Percentiles rank a stretch among this genome's conserved stretches.
phyloP scores from a whole-genome alignment of 345 rosid species.

The Dovyalis caffra region DNA sequence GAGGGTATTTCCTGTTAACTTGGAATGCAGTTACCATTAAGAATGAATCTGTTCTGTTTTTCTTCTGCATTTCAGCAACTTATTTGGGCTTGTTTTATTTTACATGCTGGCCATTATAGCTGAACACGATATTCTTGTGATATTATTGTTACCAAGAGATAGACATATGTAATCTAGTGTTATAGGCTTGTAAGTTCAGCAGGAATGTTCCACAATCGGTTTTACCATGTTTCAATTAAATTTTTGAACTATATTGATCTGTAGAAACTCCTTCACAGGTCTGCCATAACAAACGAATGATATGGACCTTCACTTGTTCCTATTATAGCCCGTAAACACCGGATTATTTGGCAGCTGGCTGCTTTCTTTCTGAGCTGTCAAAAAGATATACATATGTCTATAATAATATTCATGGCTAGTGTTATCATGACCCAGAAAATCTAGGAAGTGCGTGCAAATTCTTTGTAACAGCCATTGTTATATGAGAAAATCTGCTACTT shows the following conservation, averaged over 20 bases:
- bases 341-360: not conserved
- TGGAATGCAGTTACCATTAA: not conserved
- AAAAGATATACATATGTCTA: not conserved
- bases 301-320: not conserved
- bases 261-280: not conserved
- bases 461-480: not conserved
- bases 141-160: no score
- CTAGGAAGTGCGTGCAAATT: not conserved
- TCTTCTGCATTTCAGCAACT: not conserved
- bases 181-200: constrained; percentile 4
- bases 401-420: not conserved
- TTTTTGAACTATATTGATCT: not conserved
- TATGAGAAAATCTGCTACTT: not conserved
- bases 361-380: not conserved
- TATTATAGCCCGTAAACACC: not conserved
- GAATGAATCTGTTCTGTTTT: not conserved
- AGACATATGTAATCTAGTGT: not conserved
- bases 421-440: not conserved
- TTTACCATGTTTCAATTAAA: not conserved
- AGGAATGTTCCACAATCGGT: not conserved
- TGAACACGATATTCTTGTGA: not conserved
- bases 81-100: not conserved
- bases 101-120: not conserved
- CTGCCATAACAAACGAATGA: not conserved
- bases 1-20: not conserved